Conservation (phyloP, 192 early-diverging fungal genomes). For the Coemansia sp. region DNA sequence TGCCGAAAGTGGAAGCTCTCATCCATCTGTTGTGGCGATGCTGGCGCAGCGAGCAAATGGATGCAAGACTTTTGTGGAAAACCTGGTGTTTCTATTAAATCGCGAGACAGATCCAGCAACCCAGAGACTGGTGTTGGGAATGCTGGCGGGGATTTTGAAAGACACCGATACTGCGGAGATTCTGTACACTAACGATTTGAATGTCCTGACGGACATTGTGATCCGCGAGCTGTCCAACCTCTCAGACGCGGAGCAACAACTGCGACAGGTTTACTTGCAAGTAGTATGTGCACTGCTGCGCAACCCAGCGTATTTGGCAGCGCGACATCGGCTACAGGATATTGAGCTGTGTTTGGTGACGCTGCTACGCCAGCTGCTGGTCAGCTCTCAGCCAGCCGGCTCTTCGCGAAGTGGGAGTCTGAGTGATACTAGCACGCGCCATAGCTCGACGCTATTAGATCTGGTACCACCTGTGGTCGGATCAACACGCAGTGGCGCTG, state of each 20-base stretch:
- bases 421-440: conserved; percentile 36
- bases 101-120: conserved; percentile 66
- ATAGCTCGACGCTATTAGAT: conserved; percentile 33
- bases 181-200: conserved; percentile 92
- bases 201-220: conserved; percentile 82
- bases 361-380: conserved; percentile 44
- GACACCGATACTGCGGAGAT: conserved; percentile 61
- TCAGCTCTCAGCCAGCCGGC: conserved; percentile 25
- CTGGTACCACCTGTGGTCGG: conserved; percentile 3
- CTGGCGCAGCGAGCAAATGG: conserved; percentile 39
- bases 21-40: conserved; percentile 34
- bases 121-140: conserved; percentile 60
- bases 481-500: conserved; percentile 9
- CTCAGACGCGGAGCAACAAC: conserved; percentile 63
- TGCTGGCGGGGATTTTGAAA: conserved; percentile 71
- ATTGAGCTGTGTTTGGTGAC: conserved; percentile 52
- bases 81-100: conserved; percentile 90
- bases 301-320: conserved; percentile 58
- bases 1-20: neutral
- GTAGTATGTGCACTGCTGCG: conserved; percentile 64
- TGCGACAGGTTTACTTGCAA: conserved; percentile 68
- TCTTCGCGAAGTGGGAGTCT: conserved; percentile 30
- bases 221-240: conserved; percentile 80
- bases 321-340: conserved; percentile 43
- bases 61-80: conserved; percentile 82